phyloP scores from a whole-genome alignment of 1,139 yeast species.

The Yamadazyma mexicana region DNA sequence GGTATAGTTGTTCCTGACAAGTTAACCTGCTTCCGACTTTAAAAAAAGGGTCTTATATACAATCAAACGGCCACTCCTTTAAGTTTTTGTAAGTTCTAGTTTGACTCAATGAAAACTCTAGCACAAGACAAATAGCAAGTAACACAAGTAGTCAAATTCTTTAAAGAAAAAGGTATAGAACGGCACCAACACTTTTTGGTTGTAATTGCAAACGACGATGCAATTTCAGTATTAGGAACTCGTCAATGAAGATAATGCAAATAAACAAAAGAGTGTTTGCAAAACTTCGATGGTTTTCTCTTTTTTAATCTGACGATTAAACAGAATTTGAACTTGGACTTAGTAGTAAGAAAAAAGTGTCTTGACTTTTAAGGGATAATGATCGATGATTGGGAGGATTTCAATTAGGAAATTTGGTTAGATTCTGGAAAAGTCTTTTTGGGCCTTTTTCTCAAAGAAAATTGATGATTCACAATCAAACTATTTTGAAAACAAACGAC shows the following conservation, averaged over 20 bases:
- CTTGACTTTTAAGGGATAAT: background rate
- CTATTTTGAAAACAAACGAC: background rate
- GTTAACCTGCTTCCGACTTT: background rate
- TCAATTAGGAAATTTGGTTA: conserved; percentile 3
- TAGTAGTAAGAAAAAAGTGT: background rate
- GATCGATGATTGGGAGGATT: background rate
- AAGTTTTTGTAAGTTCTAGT: too few species aligned
- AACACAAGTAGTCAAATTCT: too few species aligned
- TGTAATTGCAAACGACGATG: too few species aligned
- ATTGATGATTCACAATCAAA: conserved; percentile 3
- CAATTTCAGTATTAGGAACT: too few species aligned
- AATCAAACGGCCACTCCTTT: background rate
- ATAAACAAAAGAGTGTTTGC: too few species aligned
- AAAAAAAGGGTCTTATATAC: background rate
- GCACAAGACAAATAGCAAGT: too few species aligned
- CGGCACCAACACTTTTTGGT: too few species aligned
- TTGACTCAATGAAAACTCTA: too few species aligned
- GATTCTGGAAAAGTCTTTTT: conserved; percentile 6
- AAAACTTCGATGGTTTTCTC: too few species aligned
- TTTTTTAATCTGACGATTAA: background rate
- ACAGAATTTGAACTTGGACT: background rate
- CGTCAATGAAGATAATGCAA: too few species aligned
- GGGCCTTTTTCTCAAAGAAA: background rate
- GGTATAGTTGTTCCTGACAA: background rate
- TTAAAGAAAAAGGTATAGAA: too few species aligned